Conservation (phyloP, 1,284 basidiomycete species). For the Cryptococcus sp. region DNA sequence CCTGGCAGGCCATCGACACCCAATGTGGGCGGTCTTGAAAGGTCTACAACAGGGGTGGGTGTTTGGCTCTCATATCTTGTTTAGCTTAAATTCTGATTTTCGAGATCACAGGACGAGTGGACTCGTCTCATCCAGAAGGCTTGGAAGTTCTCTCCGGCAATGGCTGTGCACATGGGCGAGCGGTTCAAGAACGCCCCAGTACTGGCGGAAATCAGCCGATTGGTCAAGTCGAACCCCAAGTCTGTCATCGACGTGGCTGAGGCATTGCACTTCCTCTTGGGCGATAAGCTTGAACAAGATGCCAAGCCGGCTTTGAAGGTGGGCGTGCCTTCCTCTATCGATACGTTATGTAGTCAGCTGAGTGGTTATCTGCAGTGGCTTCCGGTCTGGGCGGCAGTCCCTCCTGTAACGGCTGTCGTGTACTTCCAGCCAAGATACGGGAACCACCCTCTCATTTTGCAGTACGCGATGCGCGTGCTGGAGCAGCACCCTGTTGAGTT, state of each 20-base stretch:
- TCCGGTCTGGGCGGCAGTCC: conserved; percentile 80
- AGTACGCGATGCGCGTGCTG: conserved; percentile 94
- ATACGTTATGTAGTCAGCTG: conserved; percentile 1
- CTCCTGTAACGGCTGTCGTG: conserved; percentile 79
- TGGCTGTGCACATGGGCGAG: conserved; percentile 78
- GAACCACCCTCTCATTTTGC: conserved; percentile 80
- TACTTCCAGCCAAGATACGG: conserved; percentile 82
- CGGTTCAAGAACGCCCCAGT: conserved; percentile 71
- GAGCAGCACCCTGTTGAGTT: conserved; percentile 92
- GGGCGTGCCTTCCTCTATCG: conserved; percentile 9
- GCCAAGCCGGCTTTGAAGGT: conserved; percentile 72
- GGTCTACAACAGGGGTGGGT: conserved; percentile 60
- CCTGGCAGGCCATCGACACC: conserved; percentile 54
- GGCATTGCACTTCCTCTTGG: conserved; percentile 74
- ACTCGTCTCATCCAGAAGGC: conserved; percentile 63
- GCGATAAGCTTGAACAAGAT: conserved; percentile 61
- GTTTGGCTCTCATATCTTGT: neutral
- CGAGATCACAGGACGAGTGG: conserved; percentile 63
- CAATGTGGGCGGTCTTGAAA: conserved; percentile 44
- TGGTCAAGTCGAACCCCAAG: conserved; percentile 70
- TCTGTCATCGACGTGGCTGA: conserved; percentile 73
- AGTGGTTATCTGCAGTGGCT: conserved; percentile 60
- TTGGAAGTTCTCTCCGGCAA: conserved; percentile 79
- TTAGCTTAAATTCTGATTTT: conserved; percentile 1
- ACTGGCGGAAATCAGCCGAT: conserved; percentile 65